Conservation (phyloP, 208 protist species). For the Trypanosoma theileri region DNA sequence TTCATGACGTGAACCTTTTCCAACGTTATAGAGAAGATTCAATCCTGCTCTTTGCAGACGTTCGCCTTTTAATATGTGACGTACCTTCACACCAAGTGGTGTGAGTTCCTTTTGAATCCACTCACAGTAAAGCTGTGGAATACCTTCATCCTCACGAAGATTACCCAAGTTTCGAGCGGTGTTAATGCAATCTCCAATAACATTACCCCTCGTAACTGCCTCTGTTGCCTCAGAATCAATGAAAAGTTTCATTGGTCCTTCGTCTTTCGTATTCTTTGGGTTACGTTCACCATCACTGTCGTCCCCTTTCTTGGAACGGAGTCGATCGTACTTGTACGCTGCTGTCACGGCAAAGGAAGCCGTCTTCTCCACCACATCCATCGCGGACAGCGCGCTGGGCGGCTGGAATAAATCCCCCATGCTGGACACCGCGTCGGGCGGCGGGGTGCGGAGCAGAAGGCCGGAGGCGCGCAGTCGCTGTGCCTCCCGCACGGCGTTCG, state of each 20-base stretch:
- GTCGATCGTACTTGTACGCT: constrained; percentile 73
- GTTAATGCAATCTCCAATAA: constrained; percentile 80
- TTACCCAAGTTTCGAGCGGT: constrained; percentile 80
- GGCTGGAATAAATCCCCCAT: constrained; percentile 49
- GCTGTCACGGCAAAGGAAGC: constrained; percentile 68
- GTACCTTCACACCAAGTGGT: constrained; percentile 47
- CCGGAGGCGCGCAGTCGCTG: constrained; percentile 36
- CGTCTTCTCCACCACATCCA: constrained; percentile 70
- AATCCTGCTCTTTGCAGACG: constrained; percentile 53
- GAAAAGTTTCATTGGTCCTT: constrained; percentile 36
- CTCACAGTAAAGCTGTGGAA: constrained; percentile 73
- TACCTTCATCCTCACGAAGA: constrained; percentile 80
- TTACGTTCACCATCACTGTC: background rate
- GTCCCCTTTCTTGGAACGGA: constrained; percentile 31
- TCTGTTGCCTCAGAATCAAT: constrained; percentile 40
- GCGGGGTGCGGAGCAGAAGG: constrained; percentile 28
- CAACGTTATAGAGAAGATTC: constrained; percentile 79
- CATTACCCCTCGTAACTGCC: constrained; percentile 52
- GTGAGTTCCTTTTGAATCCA: constrained; percentile 51
- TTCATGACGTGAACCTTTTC: constrained; percentile 67
- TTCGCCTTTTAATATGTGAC: constrained; percentile 55
- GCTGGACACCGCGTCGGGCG: constrained; percentile 22
- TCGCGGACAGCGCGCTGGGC: constrained; percentile 31
- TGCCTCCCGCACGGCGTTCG: constrained; percentile 64
- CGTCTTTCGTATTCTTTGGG: background rate